Base-by-base conservation (phyloP, 805 yeast species). In the Yamadazyma kitorensis region DNA sequence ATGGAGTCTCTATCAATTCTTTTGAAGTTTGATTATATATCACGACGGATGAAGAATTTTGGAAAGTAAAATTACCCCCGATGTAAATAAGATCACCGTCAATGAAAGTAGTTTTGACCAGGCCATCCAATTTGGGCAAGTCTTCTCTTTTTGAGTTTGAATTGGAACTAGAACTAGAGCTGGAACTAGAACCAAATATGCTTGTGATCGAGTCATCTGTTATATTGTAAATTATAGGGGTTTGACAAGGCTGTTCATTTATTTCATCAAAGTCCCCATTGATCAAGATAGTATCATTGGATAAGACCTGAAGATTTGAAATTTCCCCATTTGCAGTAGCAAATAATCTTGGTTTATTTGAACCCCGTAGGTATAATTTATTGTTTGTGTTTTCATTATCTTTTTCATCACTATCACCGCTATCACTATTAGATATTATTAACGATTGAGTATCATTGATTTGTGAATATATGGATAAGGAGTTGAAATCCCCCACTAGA, bases 1-100 rank as follows among this genome's bases (percentile, higher is more conserved):
- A 93, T 0, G 84, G 81, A 3, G 86, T 63, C 6, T 70, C 52
- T 2, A 50, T 32, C 24, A 85, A 57, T 2, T 56, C 20, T 14
- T 66, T 47, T 3, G 70, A 45, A 0, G 70, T 44, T 11, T 61
- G 49, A 56, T 86, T 71, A 70, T 86, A 91, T 4, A 78, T 59
- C 7, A 84, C 80, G 0, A 76, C 83, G 32, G 87, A 82, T 44
- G 67, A 49, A 6, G 79, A 66, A 29, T 61, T 55, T 36, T 74
- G 66, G 52, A 67, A 79, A 5, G 68, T 54, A 45, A 91, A 76
- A 39, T 75, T 70, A 14, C 98, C 98, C 7, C 97, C 98, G 31
- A 86, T 72, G 50, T 85, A 87, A 0, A 86, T 70, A 15, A 75
- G 36, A 15, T 72, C 58, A 21, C 59, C 54, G 28, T 64, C 68